Conservation (phyloP, 2,329 filamentous ascomycete genomes). For the Juglanconis oblonga region DNA sequence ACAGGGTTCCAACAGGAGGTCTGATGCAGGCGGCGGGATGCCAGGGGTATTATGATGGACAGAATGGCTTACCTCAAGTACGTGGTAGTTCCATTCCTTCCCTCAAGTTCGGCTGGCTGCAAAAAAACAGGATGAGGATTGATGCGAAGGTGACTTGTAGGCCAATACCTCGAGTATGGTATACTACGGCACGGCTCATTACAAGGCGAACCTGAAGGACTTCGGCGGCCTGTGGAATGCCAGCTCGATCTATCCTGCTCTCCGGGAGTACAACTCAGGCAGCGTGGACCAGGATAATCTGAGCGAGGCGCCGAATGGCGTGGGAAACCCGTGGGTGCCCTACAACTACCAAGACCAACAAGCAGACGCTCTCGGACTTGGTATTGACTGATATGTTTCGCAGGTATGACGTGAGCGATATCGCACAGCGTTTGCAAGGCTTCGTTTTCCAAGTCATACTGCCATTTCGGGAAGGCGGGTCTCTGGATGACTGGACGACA, state of each 20-base stretch:
- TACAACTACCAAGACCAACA: neutral
- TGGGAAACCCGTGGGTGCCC: neutral
- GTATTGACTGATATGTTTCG: neutral
- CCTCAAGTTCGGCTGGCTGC: too few species aligned
- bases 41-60: constrained; percentile 31
- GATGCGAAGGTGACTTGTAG: neutral
- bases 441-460: neutral
- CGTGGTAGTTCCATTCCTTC: neutral
- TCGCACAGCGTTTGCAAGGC: constrained; percentile 8
- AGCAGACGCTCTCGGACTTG: too few species aligned
- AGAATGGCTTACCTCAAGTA: constrained; percentile 31
- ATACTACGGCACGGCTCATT: constrained; percentile 26
- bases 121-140: too few species aligned
- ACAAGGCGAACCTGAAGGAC: constrained; percentile 27
- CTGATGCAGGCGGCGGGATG: constrained; percentile 37
- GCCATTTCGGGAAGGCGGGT: neutral
- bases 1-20: constrained; percentile 33
- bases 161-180: constrained; percentile 5
- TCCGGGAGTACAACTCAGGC: constrained; percentile 39
- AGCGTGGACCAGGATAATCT: constrained; percentile 32
- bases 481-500: neutral
- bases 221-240: constrained; percentile 26
- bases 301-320: constrained; percentile 25
- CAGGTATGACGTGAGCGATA: constrained; percentile 7
- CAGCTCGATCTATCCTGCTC: constrained; percentile 35